Evolutionary conservation across 2,329 filamentous ascomycete genomes (phyloP), one percentile per base, ranked within the genome.

Genomic region (Sarocladium strictum): DNA sequence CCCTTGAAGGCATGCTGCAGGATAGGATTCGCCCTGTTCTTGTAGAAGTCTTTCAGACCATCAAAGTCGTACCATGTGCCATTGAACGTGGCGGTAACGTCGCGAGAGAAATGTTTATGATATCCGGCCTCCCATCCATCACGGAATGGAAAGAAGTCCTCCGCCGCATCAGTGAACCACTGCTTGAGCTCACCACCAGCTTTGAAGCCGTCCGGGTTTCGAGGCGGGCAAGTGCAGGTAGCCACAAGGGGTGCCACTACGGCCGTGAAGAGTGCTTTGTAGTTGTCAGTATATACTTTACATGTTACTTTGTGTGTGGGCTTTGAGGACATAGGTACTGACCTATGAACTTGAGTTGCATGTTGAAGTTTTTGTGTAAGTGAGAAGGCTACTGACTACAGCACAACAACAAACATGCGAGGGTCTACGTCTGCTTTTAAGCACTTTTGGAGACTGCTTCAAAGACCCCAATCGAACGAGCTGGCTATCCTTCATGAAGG

Each of bases 71-170:
- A 51, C 47, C 47, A 51, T 11, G 47, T 51, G 15, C 10, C 52
- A 32, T 53, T 53, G 35, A 53, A 53, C 26, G 52, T 53, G n/a
- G 52, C 52, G 4, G 52, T 41, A 4, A 53, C 14, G n/a, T 53
- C 40, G 9, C 24, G 35, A 11, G 52, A 41, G 52, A 53, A 53
- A n/a, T 41, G 40, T 17, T 41, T 27, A 17, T 43, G 12, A 21
- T 53, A 53, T 27, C 35, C 52, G 11, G 12, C 19, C 35, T 41
- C 52, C 52, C 52, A 53, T 2, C 35, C 40, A 17, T 53, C 52
- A 19, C 52, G 52, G 52, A 53, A 53, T 17, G 52, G 52, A 14
- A 41, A 53, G 52, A 53, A 53, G 35, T 53, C 52, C 15, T 53
- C 52, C 19, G 29, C 52, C 9, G 52, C 23, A 21, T 43, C 17